A percentile compares a stretch with the other conserved stretches of the same genome.
These are phyloP conservation scores for Pachysolen tannophilus DNA, from an alignment of 805 yeast species.

Conservation along the genomic window DNA sequence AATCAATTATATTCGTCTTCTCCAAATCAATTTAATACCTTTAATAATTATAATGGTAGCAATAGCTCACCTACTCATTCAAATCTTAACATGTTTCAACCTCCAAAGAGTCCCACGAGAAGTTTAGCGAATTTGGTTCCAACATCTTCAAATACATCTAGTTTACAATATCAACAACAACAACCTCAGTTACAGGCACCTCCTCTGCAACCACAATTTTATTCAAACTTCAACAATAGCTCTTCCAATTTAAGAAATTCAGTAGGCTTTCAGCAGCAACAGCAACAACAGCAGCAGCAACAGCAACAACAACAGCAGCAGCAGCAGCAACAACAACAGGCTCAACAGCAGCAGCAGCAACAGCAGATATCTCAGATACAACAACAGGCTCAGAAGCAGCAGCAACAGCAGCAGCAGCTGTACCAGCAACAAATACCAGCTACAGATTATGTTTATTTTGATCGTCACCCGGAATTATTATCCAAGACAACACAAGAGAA, in stretches of 20 bases:
- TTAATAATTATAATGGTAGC: conserved; percentile 2
- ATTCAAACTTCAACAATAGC: conserved; percentile 19
- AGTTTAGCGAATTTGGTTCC: conserved; percentile 24
- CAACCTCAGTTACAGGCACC: conserved; percentile 15
- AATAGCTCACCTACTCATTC: conserved; percentile 19
- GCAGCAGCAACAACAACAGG: conserved; percentile 6
- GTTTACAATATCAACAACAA: background rate
- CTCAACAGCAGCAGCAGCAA: conserved; percentile 9
- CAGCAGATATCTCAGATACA: conserved; percentile 10
- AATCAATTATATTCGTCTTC: conserved; percentile 9
- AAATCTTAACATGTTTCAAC: conserved; percentile 17
- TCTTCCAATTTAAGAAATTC: conserved; percentile 16
- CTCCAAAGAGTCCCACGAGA: conserved; percentile 26
- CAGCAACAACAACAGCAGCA: conserved; percentile 6
- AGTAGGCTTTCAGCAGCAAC: conserved; percentile 12
- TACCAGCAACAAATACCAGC: conserved; percentile 12
- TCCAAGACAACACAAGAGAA: conserved; percentile 72
- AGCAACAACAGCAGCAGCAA: conserved; percentile 8
- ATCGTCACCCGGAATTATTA: conserved; percentile 73
- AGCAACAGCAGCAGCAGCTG: conserved; percentile 13
- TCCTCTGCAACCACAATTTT: conserved; percentile 15
- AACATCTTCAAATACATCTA: conserved; percentile 21
- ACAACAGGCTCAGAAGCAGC: conserved; percentile 9
- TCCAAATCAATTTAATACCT: conserved; percentile 13
- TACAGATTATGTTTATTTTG: conserved; percentile 59